phyloP scores from a whole-genome alignment of 2,329 filamentous ascomycete genomes.

The Aspergillus terreus region DNA sequence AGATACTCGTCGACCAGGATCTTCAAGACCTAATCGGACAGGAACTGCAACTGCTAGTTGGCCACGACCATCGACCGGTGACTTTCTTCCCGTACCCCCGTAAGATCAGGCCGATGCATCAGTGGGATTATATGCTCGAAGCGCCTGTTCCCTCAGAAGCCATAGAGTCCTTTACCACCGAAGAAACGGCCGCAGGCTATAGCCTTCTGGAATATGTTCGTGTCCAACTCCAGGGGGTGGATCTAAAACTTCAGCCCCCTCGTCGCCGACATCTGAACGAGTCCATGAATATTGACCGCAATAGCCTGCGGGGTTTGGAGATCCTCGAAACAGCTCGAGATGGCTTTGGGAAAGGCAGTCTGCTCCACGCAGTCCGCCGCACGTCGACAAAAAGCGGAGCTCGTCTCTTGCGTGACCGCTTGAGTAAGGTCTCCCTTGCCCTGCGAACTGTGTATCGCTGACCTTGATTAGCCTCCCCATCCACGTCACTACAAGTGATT shows the following conservation, averaged over 20 bases:
- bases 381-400: constrained; percentile 92
- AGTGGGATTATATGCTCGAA: constrained; percentile 77
- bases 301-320: constrained; percentile 83
- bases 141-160: constrained; percentile 58
- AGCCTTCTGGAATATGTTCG: constrained; percentile 81
- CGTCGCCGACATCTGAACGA: constrained; percentile 69
- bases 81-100: constrained; percentile 60
- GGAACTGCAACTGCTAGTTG: constrained; percentile 63
- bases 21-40: constrained; percentile 58
- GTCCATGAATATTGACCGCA: constrained; percentile 87
- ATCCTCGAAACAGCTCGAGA: constrained; percentile 84
- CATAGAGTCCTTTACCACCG: constrained; percentile 56
- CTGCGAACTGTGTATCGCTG: constrained; percentile 9
- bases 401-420: constrained; percentile 74
- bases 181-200: constrained; percentile 74
- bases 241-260: constrained; percentile 80
- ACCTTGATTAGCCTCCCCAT: constrained; percentile 62
- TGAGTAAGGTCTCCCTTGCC: constrained; percentile 52
- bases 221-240: constrained; percentile 70
- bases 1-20: constrained; percentile 73
- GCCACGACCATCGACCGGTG: constrained; percentile 71
- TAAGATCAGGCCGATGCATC: constrained; percentile 49
- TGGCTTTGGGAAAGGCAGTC: constrained; percentile 71
- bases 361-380: constrained; percentile 82
- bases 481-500: constrained; percentile 78